Conservation (phyloP, 1,284 basidiomycete genomes). For the Omphalotus olearius region DNA sequence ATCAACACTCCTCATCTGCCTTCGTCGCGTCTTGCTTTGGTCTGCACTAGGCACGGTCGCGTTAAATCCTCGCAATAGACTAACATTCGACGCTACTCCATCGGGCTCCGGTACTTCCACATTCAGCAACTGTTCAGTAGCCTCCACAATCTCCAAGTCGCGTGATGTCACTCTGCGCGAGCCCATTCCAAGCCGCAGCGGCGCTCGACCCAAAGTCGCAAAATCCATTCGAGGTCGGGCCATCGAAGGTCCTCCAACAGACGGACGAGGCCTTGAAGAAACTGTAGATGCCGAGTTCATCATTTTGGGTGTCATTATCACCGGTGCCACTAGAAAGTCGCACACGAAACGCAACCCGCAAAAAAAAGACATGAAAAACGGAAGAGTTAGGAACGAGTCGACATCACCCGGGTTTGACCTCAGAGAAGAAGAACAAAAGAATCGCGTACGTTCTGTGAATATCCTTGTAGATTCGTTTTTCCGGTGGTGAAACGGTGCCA, state of each 20-base stretch:
- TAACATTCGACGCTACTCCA: conserved; percentile 60
- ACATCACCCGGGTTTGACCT: neutral
- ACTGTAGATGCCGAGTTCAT: conserved; percentile 57
- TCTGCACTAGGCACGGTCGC: conserved; percentile 89
- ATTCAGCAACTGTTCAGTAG: conserved; percentile 71
- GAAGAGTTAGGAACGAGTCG: conserved; percentile 9
- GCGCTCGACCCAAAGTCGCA: conserved; percentile 69
- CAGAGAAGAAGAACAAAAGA: conserved; percentile 1
- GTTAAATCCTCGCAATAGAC: conserved; percentile 82
- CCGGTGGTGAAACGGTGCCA: conserved; percentile 63
- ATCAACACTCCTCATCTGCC: conserved; percentile 80
- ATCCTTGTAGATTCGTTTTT: conserved; percentile 67
- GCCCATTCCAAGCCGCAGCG: conserved; percentile 61
- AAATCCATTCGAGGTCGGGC: conserved; percentile 54
- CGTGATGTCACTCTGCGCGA: conserved; percentile 70
- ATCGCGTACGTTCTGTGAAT: conserved; percentile 62
- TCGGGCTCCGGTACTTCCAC: conserved; percentile 68
- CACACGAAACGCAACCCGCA: too few relatives aligned
- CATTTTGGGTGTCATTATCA: conserved; percentile 86
- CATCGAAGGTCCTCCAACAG: conserved; percentile 31
- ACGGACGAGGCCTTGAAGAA: conserved; percentile 45
- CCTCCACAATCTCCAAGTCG: conserved; percentile 82
- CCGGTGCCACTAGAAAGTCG: conserved; percentile 68
- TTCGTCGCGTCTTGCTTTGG: conserved; percentile 65
- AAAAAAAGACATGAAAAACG: conserved; percentile 6